Evolutionary conservation across 2,329 filamentous ascomycete genomes (phyloP), one percentile per base, ranked within the genome.

Genomic region (Fusarium devonianum): DNA sequence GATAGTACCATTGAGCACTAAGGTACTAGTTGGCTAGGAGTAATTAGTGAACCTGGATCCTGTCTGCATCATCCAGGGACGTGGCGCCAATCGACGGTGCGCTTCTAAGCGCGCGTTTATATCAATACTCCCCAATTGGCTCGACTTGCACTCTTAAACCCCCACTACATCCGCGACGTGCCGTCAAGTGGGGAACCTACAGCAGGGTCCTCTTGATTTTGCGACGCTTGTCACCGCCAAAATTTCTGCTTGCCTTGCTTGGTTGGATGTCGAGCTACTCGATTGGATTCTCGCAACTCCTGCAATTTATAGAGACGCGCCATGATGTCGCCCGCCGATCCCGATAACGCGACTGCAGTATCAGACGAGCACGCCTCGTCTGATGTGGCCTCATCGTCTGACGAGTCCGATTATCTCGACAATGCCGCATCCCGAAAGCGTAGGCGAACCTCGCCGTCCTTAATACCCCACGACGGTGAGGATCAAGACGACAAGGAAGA

Each of bases 351-450:
- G 42, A 56, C 34, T 26, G 46, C 40, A 19, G 38, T 17, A 25
- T 63, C 57, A 48, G 56, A 65, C 32, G 57, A 52, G 14, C 40
- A 44, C 12, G 28, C 52, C 23, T 32, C 49, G 23, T 43, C 58
- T 47, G 56, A 58, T 29, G 36, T 38, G 10, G 52, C 26, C 17
- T 62, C 58, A 39, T 67, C 60, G 14, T 71, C 70, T 39, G 64
- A 66, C 45, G 74, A 77, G 61, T 83, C 80, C 25, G 79, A 82
- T 58, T 76, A 73, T 49, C 74, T 83, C 30, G 75, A 78, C 67
- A 75, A 70, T 59, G 62, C 65, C 32, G 65, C 68, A 36, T 71
- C 77, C 26, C 74, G 77, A 56, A 80, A 80, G 67, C 71, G 76
- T 52, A 75, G 76, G 28, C 74, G 73, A 46, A 75, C 70, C 7